phyloP scores from a whole-genome alignment of 768 basidiomycete species.

The Ramaria rubella region DNA sequence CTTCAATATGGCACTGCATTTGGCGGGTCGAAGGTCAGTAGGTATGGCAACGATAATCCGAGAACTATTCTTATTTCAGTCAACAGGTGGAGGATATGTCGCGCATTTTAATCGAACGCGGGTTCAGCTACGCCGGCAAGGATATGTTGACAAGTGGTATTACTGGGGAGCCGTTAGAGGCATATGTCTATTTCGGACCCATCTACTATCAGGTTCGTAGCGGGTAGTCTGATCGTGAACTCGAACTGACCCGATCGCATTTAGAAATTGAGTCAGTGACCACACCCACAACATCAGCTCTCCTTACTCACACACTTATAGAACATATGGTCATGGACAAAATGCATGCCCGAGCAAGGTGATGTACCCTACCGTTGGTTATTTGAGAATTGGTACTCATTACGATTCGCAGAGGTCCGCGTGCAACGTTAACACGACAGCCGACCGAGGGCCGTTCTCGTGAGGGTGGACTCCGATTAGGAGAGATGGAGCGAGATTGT shows the following conservation, averaged over 20 bases:
- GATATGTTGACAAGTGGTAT: constrained; percentile 98
- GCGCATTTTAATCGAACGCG: constrained; percentile 86
- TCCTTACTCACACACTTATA: constrained; percentile 24
- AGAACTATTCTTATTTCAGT: not conserved
- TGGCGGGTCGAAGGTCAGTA: constrained; percentile 87
- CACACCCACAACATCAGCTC: not conserved
- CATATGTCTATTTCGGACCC: constrained; percentile 97
- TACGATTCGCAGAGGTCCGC: constrained; percentile 59
- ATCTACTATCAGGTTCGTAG: constrained; percentile 89
- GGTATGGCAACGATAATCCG: not conserved
- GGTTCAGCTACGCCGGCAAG: constrained; percentile 98
- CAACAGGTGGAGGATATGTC: constrained; percentile 94
- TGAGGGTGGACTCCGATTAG: constrained; percentile 92
- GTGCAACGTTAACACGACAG: constrained; percentile 93
- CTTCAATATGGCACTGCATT: constrained; percentile 95
- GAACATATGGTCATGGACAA: constrained; percentile 99
- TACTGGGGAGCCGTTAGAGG: constrained; percentile 93
- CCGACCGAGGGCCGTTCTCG: constrained; percentile 98
- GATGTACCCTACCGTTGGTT: constrained; percentile 22
- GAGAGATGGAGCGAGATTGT: constrained; percentile 99
- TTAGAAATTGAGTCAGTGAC: constrained; percentile 85
- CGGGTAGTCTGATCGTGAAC: constrained; percentile 3
- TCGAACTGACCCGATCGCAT: constrained; percentile 2
- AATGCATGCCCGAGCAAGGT: constrained; percentile 99
- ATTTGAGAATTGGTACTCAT: constrained; percentile 1